These are phyloP conservation scores for Xerocomus amazonicus DNA, from an alignment of 1,284 basidiomycete species.

Conservation along the genomic window DNA sequence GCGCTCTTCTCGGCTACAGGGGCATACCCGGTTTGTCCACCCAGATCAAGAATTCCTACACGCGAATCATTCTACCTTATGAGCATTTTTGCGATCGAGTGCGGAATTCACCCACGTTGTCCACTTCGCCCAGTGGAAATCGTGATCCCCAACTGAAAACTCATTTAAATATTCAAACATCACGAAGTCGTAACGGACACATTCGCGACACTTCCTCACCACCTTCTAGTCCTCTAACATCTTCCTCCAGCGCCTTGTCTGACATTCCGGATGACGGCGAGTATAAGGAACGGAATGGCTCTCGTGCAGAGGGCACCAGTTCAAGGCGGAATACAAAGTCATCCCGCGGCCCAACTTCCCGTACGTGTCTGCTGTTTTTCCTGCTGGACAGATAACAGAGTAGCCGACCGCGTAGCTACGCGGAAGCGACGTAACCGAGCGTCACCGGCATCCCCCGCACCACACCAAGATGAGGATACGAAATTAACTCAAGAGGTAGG, in stretches of 20 bases:
- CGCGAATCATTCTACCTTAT: conserved; percentile 88
- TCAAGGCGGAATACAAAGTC: conserved; percentile 45
- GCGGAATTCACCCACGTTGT: conserved; percentile 55
- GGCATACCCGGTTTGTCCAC: conserved; percentile 81
- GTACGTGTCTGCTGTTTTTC: conserved; percentile 27
- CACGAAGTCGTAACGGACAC: conserved; percentile 39
- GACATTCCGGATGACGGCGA: conserved; percentile 75
- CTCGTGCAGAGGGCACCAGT: conserved; percentile 29
- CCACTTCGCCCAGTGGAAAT: conserved; percentile 36
- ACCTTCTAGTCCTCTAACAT: conserved; percentile 68
- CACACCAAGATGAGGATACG: conserved; percentile 41
- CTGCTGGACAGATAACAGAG: conserved; percentile 17
- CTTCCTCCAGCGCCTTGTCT: conserved; percentile 68
- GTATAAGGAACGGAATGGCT: conserved; percentile 42
- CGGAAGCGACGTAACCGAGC: conserved; percentile 36
- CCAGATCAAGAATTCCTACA: conserved; percentile 88
- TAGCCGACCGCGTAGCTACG: conserved; percentile 26
- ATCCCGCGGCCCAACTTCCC: conserved; percentile 40
- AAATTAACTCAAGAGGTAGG: conserved; percentile 53
- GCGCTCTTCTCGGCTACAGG: conserved; percentile 76
- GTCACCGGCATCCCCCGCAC: conserved; percentile 44
- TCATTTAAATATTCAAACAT: conserved; percentile 38
- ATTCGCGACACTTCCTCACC: conserved; percentile 41
- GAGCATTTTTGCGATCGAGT: conserved; percentile 85
- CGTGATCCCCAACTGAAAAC: conserved; percentile 44